A percentile compares a stretch with the other conserved stretches of the same genome.
These are phyloP conservation scores for Trichoderma semiorbis DNA, from an alignment of 2,329 filamentous ascomycete genomes.

Conservation along the genomic window DNA sequence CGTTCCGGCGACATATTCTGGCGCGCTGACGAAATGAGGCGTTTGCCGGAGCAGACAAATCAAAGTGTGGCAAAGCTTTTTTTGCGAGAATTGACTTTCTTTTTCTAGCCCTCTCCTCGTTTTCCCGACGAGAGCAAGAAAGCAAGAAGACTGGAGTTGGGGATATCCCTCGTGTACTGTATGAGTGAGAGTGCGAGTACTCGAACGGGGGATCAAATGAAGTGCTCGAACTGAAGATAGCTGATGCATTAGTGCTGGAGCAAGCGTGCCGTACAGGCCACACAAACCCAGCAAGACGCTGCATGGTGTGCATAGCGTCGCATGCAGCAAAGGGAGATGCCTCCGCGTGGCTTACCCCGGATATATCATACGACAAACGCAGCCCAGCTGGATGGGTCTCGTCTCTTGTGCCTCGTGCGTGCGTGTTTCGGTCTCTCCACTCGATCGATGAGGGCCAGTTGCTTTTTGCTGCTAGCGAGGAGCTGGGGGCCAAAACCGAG, in stretches of 20 bases:
- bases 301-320: slow-evolving; percentile 11
- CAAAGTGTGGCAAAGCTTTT: background rate
- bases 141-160: background rate
- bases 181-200: too few relatives aligned
- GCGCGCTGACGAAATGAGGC: slow-evolving; percentile 10
- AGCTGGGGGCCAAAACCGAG: background rate
- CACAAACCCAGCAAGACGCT: background rate
- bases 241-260: background rate
- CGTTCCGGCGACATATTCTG: background rate
- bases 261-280: background rate
- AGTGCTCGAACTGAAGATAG: background rate
- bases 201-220: background rate
- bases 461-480: background rate
- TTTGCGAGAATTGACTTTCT: slow-evolving; percentile 2
- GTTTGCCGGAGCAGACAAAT: background rate
- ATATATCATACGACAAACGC: slow-evolving; percentile 13
- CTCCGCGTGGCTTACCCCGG: slow-evolving; percentile 17
- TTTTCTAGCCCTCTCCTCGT: background rate
- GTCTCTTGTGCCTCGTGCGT: background rate
- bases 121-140: background rate
- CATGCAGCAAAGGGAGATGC: slow-evolving; percentile 7
- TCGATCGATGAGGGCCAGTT: slow-evolving; percentile 1
- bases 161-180: background rate
- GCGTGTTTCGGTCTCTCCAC: background rate
- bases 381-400: background rate